Conservation (phyloP, 148 eudicot species). For the Diospyros lotus region DNA sequence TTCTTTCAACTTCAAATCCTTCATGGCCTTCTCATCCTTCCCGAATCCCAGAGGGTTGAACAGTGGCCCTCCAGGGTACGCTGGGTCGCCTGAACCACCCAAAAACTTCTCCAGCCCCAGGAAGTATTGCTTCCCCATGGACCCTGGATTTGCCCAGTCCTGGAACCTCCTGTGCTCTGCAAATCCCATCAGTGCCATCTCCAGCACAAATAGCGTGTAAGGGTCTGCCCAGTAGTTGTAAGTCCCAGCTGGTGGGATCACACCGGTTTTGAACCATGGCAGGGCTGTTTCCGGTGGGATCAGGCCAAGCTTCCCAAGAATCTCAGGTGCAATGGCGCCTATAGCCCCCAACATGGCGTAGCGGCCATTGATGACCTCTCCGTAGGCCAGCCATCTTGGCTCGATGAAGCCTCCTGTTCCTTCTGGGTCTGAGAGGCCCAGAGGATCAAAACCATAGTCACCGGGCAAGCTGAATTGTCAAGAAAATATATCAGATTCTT, state of each 20-base stretch:
- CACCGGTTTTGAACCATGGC: constrained; percentile 97
- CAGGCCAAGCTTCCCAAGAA: constrained; percentile 78
- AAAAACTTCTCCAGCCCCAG: constrained; percentile 75
- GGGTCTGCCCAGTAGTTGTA: constrained; percentile 96
- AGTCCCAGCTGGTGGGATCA: constrained; percentile 92
- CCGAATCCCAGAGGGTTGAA: constrained; percentile 97
- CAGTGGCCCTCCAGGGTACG: constrained; percentile 95
- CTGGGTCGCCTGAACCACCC: constrained; percentile 81
- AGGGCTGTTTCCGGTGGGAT: constrained; percentile 92
- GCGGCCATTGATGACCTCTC: constrained; percentile 92
- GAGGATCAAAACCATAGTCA: constrained; percentile 95
- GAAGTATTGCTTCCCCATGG: constrained; percentile 94
- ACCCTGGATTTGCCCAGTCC: constrained; percentile 92
- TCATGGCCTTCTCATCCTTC: constrained; percentile 92
- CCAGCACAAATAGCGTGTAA: constrained; percentile 78
- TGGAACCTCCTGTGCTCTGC: constrained; percentile 95
- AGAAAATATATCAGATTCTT: no score
- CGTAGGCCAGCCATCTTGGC: constrained; percentile 95
- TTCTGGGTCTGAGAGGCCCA: constrained; percentile 97
- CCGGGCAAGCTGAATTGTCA: constrained; percentile 71
- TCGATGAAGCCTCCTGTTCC: constrained; percentile 99
- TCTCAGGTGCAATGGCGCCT: constrained; percentile 87
- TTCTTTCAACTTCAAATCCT: constrained; percentile 87
- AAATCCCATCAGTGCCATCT: constrained; percentile 93
- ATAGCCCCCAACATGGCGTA: constrained; percentile 90